These are phyloP conservation scores for Pulicaria dysenterica DNA, from an alignment of 129 eudicot species.

Conservation along the genomic window DNA sequence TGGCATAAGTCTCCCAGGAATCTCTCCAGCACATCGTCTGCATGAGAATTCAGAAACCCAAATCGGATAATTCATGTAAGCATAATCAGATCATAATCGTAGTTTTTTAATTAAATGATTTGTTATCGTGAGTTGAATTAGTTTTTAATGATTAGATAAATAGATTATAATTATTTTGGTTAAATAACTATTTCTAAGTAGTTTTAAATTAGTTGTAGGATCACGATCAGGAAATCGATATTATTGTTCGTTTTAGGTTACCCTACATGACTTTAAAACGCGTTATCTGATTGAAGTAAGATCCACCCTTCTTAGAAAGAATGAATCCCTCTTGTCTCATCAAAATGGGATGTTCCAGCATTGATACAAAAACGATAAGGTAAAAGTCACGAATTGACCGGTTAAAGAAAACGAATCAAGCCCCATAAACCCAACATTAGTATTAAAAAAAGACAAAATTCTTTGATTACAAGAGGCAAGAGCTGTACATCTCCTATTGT, in stretches of 20 bases:
- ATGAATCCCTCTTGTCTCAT: no score
- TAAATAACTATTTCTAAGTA: constrained; percentile 3
- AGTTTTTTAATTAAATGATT: not conserved
- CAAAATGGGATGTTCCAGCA: no score
- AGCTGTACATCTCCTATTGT: constrained; percentile 55
- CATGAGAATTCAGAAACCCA: constrained; percentile 14
- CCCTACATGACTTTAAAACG: no score
- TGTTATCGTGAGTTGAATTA: not conserved
- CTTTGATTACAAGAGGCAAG: constrained; percentile 31
- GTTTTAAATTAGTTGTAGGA: not conserved
- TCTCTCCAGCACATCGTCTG: constrained; percentile 15
- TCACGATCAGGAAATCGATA: no score
- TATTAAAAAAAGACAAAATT: constrained; percentile 36
- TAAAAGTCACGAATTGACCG: no score
- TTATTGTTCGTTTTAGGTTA: no score
- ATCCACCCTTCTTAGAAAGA: no score
- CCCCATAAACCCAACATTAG: no score
- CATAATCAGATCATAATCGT: not conserved
- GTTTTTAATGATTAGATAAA: not conserved
- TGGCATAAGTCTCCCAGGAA: constrained; percentile 47
- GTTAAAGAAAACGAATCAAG: no score
- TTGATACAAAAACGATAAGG: no score
- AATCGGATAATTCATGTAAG: constrained; percentile 12
- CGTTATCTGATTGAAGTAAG: no score
- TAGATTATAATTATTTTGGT: not conserved